These are phyloP conservation scores for Hyphodiscus sp. DNA, from an alignment of 2,329 filamentous ascomycete species.

Conservation along the genomic window DNA sequence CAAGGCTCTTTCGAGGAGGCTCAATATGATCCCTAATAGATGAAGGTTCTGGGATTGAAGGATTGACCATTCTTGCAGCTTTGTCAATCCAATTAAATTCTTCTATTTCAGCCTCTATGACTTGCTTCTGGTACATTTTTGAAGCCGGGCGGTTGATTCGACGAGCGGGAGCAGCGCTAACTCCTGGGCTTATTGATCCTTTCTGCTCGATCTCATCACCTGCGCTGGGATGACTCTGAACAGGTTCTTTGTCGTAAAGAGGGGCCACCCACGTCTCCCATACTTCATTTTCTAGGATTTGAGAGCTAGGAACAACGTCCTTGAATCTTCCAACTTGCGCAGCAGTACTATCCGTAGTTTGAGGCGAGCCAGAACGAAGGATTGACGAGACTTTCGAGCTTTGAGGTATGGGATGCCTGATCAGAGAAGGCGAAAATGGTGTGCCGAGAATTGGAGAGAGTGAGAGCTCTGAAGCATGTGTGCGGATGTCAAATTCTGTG, in stretches of 20 bases:
- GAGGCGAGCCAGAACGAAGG: conserved; percentile 15
- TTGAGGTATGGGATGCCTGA: conserved; percentile 24
- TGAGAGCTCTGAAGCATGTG: background rate
- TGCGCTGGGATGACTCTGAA: background rate
- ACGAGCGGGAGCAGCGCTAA: conserved; percentile 13
- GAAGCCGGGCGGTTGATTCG: background rate
- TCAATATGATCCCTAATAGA: background rate
- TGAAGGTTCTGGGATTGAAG: background rate
- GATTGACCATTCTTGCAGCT: background rate
- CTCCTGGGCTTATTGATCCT: conserved; percentile 18
- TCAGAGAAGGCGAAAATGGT: conserved; percentile 14
- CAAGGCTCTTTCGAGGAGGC: background rate
- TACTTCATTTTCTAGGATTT: conserved; percentile 22
- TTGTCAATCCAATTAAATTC: background rate
- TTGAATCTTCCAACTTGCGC: conserved; percentile 21
- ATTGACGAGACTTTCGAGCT: conserved; percentile 20
- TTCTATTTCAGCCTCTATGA: background rate
- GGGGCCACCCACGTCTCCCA: conserved; percentile 26
- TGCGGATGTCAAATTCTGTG: background rate
- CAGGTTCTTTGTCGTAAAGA: background rate
- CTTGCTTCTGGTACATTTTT: background rate
- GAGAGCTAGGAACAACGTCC: conserved; percentile 15
- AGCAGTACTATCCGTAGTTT: conserved; percentile 17
- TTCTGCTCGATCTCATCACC: background rate
- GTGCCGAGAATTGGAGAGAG: conserved; percentile 8